Conservation (phyloP, 306 rosid genomes). For the Urtica urens region DNA sequence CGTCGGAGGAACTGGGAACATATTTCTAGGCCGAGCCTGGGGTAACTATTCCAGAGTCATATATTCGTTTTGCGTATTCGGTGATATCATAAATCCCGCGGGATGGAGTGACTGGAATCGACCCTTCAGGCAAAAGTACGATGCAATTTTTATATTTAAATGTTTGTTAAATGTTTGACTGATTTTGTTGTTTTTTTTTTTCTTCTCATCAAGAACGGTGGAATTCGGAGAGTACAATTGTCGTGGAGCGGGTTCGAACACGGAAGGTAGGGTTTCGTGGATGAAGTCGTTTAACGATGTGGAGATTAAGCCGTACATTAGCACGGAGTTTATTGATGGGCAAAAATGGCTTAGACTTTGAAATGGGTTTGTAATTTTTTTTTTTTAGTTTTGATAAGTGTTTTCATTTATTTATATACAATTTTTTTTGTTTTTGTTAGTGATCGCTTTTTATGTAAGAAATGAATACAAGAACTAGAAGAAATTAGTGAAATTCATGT, state of each 20-base stretch:
- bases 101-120: slow-evolving; percentile 81
- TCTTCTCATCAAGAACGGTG: slow-evolving; percentile 45
- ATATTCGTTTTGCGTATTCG: slow-evolving; percentile 50
- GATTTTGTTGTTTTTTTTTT: neutral
- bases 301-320: slow-evolving; percentile 52
- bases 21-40: slow-evolving; percentile 86
- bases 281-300: slow-evolving; percentile 38
- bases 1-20: slow-evolving; percentile 50
- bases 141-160: neutral
- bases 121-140: slow-evolving; percentile 58
- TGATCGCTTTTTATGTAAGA: too few relatives aligned
- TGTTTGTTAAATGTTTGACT: neutral
- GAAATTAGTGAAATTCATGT: too few relatives aligned
- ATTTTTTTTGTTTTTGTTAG: too few relatives aligned
- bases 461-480: too few relatives aligned
- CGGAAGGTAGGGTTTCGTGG: slow-evolving; percentile 53
- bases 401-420: too few relatives aligned
- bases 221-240: slow-evolving; percentile 62
- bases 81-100: slow-evolving; percentile 37
- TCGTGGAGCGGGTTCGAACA: slow-evolving; percentile 59
- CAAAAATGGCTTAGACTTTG: slow-evolving; percentile 68
- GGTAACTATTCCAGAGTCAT: slow-evolving; percentile 62
- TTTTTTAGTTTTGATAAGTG: too few relatives aligned
- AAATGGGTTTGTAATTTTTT: too few relatives aligned
- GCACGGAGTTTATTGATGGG: slow-evolving; percentile 47